phyloP scores from a whole-genome alignment of 345 rosid genomes.

The Gossypium anomalum region DNA sequence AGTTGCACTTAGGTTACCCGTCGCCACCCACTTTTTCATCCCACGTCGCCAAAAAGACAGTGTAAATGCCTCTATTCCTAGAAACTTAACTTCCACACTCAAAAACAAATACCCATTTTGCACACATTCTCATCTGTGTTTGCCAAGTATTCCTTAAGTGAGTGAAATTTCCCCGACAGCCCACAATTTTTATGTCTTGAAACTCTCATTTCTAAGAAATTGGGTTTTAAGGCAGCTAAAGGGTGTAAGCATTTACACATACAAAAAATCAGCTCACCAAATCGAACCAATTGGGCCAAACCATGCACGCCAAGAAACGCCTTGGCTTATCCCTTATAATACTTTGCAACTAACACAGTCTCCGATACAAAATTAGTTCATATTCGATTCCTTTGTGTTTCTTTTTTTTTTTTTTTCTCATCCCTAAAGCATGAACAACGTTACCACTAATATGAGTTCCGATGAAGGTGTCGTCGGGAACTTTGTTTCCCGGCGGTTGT shows the following conservation, averaged over 20 bases:
- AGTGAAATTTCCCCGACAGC: not conserved
- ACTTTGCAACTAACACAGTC: conserved; percentile 4
- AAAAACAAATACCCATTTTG: not conserved
- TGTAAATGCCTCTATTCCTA: not conserved
- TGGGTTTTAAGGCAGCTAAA: too few species aligned
- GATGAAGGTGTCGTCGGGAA: not conserved
- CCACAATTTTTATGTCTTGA: not conserved
- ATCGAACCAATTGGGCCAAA: conserved; percentile 54
- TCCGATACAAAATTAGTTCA: conserved; percentile 18
- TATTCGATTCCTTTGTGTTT: too few species aligned
- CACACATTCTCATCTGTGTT: not conserved
- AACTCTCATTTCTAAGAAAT: too few species aligned
- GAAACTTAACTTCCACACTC: not conserved
- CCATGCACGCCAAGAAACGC: conserved; percentile 49
- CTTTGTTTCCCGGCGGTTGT: conserved; percentile 21
- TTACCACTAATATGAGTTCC: conserved; percentile 20
- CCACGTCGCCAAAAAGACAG: not conserved
- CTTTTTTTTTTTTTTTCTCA: conserved; percentile 19
- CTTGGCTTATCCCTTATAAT: conserved; percentile 20
- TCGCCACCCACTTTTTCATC: not conserved
- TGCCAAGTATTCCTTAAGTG: not conserved
- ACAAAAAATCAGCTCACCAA: conserved; percentile 71
- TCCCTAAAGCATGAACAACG: conserved; percentile 39
- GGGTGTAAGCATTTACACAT: conserved; percentile 5
- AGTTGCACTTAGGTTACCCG: not conserved